phyloP scores from a whole-genome alignment of 2,329 filamentous ascomycete genomes.

The Fusarium udum region DNA sequence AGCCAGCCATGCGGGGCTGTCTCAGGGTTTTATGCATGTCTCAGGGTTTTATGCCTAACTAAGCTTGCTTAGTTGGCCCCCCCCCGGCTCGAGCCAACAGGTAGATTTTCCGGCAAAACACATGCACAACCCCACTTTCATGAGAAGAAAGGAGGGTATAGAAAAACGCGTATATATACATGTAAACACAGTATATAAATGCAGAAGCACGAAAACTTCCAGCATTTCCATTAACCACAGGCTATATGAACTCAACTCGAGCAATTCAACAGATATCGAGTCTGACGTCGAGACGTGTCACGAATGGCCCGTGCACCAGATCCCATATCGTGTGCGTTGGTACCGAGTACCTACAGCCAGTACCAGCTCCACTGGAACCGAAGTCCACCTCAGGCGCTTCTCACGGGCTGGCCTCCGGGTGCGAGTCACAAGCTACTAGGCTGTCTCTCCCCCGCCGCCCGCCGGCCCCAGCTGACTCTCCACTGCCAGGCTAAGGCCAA shows the following conservation, averaged over 20 bases:
- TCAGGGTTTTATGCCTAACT: too few species aligned
- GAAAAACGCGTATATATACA: neutral
- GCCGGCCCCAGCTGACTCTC: slow-evolving; percentile 38
- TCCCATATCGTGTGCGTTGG: slow-evolving; percentile 12
- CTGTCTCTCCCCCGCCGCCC: slow-evolving; percentile 10
- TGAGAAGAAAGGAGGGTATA: neutral
- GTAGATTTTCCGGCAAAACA: neutral
- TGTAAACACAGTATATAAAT: neutral
- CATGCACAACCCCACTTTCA: too few species aligned
- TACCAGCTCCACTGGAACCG: slow-evolving; percentile 16
- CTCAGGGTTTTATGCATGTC: too few species aligned
- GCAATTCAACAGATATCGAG: slow-evolving; percentile 1
- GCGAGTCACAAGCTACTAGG: slow-evolving; percentile 32
- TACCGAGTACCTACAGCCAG: neutral
- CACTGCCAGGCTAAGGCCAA: slow-evolving; percentile 4
- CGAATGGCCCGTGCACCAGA: slow-evolving; percentile 24
- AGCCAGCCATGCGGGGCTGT: too few species aligned
- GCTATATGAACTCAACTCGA: neutral
- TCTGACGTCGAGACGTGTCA: slow-evolving; percentile 11
- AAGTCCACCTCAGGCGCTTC: slow-evolving; percentile 10
- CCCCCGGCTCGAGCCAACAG: too few species aligned
- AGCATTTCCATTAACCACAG: neutral
- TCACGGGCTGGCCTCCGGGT: neutral
- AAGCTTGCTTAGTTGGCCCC: too few species aligned
- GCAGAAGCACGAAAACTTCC: neutral